phyloP scores from a whole-genome alignment of 1,139 yeast genomes.

The Torulaspora pretoriensis region DNA sequence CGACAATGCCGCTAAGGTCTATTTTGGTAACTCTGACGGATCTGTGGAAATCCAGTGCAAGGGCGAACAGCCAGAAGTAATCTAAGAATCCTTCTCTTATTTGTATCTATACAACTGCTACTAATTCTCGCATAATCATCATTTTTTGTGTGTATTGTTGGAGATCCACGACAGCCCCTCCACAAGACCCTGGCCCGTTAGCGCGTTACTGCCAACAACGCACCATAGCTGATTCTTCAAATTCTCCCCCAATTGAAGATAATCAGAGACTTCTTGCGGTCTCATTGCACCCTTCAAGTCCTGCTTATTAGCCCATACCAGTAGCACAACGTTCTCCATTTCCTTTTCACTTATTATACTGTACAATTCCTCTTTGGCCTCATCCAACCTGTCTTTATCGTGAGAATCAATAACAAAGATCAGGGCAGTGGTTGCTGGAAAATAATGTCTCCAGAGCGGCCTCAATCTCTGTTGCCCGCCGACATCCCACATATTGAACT shows the following conservation, averaged over 20 bases:
- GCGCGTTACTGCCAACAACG: conserved; percentile 71
- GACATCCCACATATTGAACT: conserved; percentile 95
- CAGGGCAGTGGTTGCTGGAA: conserved; percentile 90
- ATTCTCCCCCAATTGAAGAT: conserved; percentile 48
- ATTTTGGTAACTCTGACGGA: conserved; percentile 83
- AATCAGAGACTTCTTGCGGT: conserved; percentile 62
- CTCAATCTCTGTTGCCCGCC: conserved; percentile 93
- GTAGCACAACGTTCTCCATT: conserved; percentile 69
- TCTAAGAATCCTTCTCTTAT: conserved; percentile 15
- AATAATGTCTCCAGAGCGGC: conserved; percentile 93
- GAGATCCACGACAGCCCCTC: conserved; percentile 76
- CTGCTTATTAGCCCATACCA: conserved; percentile 89
- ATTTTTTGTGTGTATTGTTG: conserved; percentile 46
- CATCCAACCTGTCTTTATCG: conserved; percentile 67
- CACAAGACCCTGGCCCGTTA: conserved; percentile 69
- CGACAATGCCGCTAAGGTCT: conserved; percentile 65
- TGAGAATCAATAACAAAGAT: conserved; percentile 87
- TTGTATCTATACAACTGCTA: conserved; percentile 10
- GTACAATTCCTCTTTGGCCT: conserved; percentile 72
- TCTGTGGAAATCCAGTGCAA: conserved; percentile 41
- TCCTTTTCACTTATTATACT: conserved; percentile 68
- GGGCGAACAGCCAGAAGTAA: conserved; percentile 2
- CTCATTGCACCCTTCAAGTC: conserved; percentile 62
- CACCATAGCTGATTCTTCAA: conserved; percentile 65
- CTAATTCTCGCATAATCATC: conserved; percentile 7